Conservation (phyloP, 371 early-diverging fungal species). For the Haplosporangium sp. region DNA sequence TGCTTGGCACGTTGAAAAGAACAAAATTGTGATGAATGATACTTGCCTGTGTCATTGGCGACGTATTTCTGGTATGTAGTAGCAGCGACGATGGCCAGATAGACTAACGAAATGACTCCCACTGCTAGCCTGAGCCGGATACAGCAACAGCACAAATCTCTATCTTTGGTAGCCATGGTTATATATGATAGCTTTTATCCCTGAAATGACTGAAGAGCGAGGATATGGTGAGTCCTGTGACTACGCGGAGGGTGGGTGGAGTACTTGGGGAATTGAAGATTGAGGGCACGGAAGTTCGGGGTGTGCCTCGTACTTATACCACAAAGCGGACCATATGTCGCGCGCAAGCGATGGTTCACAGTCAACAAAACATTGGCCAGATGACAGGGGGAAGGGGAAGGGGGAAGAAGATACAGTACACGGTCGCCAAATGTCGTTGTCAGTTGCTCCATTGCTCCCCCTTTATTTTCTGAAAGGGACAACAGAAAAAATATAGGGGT, state of each 20-base stretch:
- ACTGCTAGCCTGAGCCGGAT: constrained; percentile 32
- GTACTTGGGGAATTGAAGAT: no score
- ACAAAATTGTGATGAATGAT: neutral
- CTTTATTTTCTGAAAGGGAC: neutral
- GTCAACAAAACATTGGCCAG: neutral
- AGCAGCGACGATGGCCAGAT: constrained; percentile 22
- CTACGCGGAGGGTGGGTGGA: neutral
- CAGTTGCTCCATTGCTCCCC: no score
- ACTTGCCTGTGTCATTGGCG: constrained; percentile 33
- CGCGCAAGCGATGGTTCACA: neutral
- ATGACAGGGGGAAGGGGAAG: neutral
- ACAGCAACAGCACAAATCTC: constrained; percentile 48
- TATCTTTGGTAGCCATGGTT: constrained; percentile 20
- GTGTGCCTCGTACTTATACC: no score
- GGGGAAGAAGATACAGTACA: neutral
- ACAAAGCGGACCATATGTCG: neutral
- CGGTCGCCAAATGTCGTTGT: no score
- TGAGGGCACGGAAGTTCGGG: no score
- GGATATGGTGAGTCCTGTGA: no score
- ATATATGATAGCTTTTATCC: neutral
- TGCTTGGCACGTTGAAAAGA: neutral
- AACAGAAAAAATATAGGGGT: neutral
- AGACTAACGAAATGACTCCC: constrained; percentile 19
- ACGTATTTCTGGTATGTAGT: constrained; percentile 45
- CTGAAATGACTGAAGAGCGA: neutral